Evolutionary conservation across 345 rosid genomes (phyloP).

Genomic region (Syzygium grande): DNA sequence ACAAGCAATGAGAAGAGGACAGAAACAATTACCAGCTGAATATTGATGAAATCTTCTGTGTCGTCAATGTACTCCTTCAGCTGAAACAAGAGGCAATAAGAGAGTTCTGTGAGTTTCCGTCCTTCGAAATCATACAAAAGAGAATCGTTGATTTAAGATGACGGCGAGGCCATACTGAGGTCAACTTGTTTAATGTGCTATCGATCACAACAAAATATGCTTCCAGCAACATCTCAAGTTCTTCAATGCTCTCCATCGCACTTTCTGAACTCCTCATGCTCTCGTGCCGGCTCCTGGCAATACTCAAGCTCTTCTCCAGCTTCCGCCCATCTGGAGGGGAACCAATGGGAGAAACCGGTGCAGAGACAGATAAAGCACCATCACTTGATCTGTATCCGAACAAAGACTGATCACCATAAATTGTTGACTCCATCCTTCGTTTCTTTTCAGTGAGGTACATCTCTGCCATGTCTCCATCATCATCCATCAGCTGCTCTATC

Average conservation of each 20-base stretch:
- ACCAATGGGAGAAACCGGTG: constrained; percentile 92
- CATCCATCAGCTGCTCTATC: constrained; percentile 99
- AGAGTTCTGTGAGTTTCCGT: not conserved
- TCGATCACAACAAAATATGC: constrained; percentile 98
- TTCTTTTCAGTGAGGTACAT: constrained; percentile 98
- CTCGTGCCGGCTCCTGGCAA: constrained; percentile 88
- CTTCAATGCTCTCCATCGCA: constrained; percentile 68
- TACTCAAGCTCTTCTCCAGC: constrained; percentile 84
- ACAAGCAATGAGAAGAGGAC: not conserved
- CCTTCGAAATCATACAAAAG: not conserved
- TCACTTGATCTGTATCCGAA: constrained; percentile 70
- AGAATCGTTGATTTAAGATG: not conserved
- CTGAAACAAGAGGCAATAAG: constrained; percentile 31
- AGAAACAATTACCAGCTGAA: constrained; percentile 60
- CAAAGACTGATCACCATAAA: constrained; percentile 74
- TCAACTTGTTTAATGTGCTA: constrained; percentile 90
- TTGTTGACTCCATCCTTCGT: constrained; percentile 66
- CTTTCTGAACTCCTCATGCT: constrained; percentile 84
- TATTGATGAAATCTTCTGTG: constrained; percentile 96
- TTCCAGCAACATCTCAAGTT: constrained; percentile 97
- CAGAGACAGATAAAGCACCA: constrained; percentile 62
- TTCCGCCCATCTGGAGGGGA: constrained; percentile 75
- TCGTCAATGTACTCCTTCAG: constrained; percentile 96
- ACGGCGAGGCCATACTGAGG: constrained; percentile 49
- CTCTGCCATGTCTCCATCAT: constrained; percentile 99